Base-by-base conservation (phyloP, 148 eudicot species). In the Silene latifolia region DNA sequence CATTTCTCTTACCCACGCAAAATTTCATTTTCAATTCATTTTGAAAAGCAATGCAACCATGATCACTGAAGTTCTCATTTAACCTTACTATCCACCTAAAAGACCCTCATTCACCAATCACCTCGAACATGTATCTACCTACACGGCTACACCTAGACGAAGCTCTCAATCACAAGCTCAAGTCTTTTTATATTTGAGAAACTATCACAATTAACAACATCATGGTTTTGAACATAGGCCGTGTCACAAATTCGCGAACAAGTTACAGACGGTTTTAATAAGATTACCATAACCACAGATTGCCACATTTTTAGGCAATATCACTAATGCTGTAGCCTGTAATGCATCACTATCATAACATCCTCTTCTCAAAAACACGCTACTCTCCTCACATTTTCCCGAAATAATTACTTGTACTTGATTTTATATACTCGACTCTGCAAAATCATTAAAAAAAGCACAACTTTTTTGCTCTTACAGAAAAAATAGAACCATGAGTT, bases 21-120 rank as follows among this genome's bases (percentile, higher is more conserved):
- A 48, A 44, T 27, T 47, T 63, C 58, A 27, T 51, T 74, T n/a
- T 58, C 62, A 58, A n/a, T 19, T 21, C 62, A 58, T 58, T 39
- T 39, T 7, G 8, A 39, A 39, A 39, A 39, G 8, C 44, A 39
- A 58, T 58, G 21, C 62, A 19, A 58, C 62, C 20, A 58, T 58
- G 7, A 20, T n/a, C 19, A 58, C 8, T 56, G 60, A 18, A 56
- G n/a, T 56, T 15, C 60, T 56, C 60, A 56, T 17, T 56, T 18
- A 0, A 58, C 8, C 44, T 39, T 39, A 39, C 44, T 39, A 39
- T 39, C 44, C 9, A 39, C 44, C 44, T 39, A 39, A 39, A 39
- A 39, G 44, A 39, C 9, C 8, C 44, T 39, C 44, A 39, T 39
- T 39, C 44, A 39, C 44, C 44, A 39, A 4, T 39, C 44, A 39